These are phyloP conservation scores for Wickerhamomyces sp. DNA, from an alignment of 1,139 yeast genomes.

Conservation along the genomic window DNA sequence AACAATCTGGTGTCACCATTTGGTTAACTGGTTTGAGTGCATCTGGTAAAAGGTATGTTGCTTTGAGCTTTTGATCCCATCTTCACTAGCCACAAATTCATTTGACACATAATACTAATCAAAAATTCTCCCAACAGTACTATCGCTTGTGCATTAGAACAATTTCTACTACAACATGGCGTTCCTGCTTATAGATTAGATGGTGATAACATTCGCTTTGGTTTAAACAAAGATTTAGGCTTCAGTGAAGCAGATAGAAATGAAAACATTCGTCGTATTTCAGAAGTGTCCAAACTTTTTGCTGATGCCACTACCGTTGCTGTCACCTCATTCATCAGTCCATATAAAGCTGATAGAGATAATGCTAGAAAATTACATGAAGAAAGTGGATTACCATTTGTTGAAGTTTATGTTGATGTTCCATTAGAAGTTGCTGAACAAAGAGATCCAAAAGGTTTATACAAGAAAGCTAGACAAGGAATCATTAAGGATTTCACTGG, in stretches of 20 bases:
- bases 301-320: conserved; percentile 86
- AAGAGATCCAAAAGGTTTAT: conserved; percentile 95
- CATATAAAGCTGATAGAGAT: conserved; percentile 79
- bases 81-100: conserved; percentile 5
- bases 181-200: conserved; percentile 81
- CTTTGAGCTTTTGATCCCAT: neutral
- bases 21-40: conserved; percentile 97
- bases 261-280: conserved; percentile 90
- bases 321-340: conserved; percentile 87
- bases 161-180: conserved; percentile 61
- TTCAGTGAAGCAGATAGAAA: conserved; percentile 88
- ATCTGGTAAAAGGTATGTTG: conserved; percentile 62
- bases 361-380: conserved; percentile 81
- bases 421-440: conserved; percentile 92
- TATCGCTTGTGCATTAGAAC: conserved; percentile 92
- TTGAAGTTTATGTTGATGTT: conserved; percentile 88
- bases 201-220: conserved; percentile 93
- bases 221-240: conserved; percentile 90
- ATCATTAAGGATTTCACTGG: conserved; percentile 93
- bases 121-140: conserved; percentile 39
- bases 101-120: neutral
- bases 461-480: conserved; percentile 95
- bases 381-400: conserved; percentile 69
- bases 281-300: conserved; percentile 89
- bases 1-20: conserved; percentile 83